Percentiles rank a stretch among this genome's conserved stretches.
Conservation (phyloP, 2,329 filamentous ascomycete species). For the Cadophora malorum region DNA sequence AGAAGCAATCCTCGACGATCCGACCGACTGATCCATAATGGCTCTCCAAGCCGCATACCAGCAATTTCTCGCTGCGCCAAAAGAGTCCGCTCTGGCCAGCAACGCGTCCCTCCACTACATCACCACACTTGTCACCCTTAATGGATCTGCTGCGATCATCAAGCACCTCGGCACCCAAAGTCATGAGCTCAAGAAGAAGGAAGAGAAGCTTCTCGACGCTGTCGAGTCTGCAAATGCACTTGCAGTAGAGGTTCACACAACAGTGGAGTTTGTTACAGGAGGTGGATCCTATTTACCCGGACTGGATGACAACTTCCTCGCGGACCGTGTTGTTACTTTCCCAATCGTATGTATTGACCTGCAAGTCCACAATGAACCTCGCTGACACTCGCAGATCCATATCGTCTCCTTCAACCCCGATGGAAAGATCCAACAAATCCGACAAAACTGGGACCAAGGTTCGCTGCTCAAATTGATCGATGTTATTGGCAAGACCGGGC, state of each 20-base stretch:
- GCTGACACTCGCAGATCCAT: constrained; percentile 67
- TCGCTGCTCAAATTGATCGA: constrained; percentile 92
- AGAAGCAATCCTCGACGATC: constrained; percentile 15
- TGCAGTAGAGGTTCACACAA: constrained; percentile 81
- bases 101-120: constrained; percentile 84
- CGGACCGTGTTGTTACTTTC: constrained; percentile 79
- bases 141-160: constrained; percentile 75
- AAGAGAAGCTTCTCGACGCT: constrained; percentile 75
- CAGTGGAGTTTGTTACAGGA: constrained; percentile 78
- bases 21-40: constrained; percentile 46
- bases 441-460: constrained; percentile 94
- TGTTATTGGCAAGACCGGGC: constrained; percentile 86
- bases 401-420: constrained; percentile 82
- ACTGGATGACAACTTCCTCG: constrained; percentile 92
- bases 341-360: constrained; percentile 70
- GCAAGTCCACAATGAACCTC: background rate
- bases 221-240: constrained; percentile 75
- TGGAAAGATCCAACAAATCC: constrained; percentile 84
- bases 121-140: constrained; percentile 80
- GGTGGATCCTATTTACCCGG: constrained; percentile 88
- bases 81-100: constrained; percentile 65
- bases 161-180: constrained; percentile 78
- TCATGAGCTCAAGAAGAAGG: constrained; percentile 82
- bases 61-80: constrained; percentile 74
- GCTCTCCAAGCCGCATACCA: constrained; percentile 65